Evolutionary conservation across 108 stramenopile genomes (phyloP).

Genomic region (Bacterosira constricta): DNA sequence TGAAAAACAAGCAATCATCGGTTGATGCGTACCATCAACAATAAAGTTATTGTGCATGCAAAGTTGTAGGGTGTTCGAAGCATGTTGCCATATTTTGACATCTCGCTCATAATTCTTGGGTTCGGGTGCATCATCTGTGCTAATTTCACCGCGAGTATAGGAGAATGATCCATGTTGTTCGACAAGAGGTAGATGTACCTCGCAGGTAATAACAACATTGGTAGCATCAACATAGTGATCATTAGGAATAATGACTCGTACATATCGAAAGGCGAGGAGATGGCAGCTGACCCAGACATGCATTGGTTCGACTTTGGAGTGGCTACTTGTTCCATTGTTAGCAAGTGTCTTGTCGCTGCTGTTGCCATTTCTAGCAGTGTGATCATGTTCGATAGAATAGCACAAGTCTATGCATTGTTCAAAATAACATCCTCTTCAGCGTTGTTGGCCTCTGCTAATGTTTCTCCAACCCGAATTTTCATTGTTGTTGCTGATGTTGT

Average conservation of each 20-base stretch:
- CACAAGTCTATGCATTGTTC: constrained; percentile 41
- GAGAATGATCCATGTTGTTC: constrained; percentile 6
- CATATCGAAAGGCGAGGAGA: constrained; percentile 43
- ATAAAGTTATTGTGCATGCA: constrained; percentile 44
- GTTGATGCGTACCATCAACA: constrained; percentile 29
- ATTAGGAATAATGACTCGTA: constrained; percentile 16
- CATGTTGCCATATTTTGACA: constrained; percentile 37
- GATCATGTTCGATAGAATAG: not conserved
- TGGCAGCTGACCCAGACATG: constrained; percentile 18
- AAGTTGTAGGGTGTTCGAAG: constrained; percentile 25
- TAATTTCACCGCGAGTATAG: not conserved
- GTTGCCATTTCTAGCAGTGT: not conserved
- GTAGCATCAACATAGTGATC: not conserved
- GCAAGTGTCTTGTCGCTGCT: not conserved
- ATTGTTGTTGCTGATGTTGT: not conserved
- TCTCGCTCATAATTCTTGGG: not conserved
- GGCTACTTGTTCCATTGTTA: no score
- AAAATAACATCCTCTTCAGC: constrained; percentile 29
- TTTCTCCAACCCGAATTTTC: constrained; percentile 43
- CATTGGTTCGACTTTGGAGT: no score
- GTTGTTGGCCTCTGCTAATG: constrained; percentile 40
- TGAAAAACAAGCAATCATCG: not conserved
- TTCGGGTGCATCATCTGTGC: not conserved
- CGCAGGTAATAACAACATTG: constrained; percentile 7
- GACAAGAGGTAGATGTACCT: constrained; percentile 2